These are phyloP conservation scores for Taphrina confusa DNA, from an alignment of 1,139 yeast species.

Conservation along the genomic window DNA sequence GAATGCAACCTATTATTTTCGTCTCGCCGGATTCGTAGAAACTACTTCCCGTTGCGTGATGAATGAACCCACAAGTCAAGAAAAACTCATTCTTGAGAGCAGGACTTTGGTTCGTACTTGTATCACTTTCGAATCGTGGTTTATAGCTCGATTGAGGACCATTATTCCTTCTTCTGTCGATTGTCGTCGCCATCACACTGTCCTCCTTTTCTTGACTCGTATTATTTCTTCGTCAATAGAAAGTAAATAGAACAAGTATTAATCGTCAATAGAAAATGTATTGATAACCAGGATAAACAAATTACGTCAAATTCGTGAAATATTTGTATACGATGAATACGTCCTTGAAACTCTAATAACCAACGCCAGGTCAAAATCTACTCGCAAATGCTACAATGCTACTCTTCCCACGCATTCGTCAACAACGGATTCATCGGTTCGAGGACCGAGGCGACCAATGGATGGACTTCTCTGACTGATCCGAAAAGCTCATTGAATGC, in stretches of 20 bases:
- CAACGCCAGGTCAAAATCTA: no score
- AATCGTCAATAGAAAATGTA: no score
- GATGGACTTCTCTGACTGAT: slow-evolving; percentile 5
- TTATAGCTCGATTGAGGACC: slow-evolving; percentile 4
- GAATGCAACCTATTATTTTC: slow-evolving; percentile 5
- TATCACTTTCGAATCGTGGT: slow-evolving; percentile 17
- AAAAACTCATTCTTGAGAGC: no score
- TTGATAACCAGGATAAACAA: no score
- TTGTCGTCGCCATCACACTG: slow-evolving; percentile 14
- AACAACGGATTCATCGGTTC: slow-evolving; percentile 7
- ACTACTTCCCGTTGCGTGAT: slow-evolving; percentile 11
- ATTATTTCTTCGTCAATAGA: no score
- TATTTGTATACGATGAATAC: no score
- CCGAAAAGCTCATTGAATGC: slow-evolving; percentile 2
- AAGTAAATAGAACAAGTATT: no score
- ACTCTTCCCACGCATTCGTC: slow-evolving; percentile 5
- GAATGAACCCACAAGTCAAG: not conserved
- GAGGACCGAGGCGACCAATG: not conserved
- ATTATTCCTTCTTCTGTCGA: slow-evolving; percentile 27
- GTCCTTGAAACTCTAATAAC: no score
- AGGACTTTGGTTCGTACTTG: no score
- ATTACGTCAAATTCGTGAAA: no score
- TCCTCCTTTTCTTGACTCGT: no score
- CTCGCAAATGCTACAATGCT: no score
- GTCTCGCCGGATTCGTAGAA: slow-evolving; percentile 13